phyloP scores from a whole-genome alignment of 2,329 filamentous ascomycete species.

The Penicillium psychrosexuale region DNA sequence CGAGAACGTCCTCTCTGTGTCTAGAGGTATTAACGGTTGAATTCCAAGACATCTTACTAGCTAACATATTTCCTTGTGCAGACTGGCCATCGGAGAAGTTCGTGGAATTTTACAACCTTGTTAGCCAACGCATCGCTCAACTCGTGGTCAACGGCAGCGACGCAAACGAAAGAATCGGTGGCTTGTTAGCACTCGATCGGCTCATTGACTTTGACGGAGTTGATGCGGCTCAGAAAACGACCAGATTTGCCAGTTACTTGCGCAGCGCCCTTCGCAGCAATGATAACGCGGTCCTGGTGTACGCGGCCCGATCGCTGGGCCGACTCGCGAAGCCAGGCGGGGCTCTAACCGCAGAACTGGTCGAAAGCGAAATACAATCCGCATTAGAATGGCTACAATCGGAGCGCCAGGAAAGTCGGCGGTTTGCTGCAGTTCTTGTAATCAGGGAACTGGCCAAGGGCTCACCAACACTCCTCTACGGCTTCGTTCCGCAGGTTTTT shows the following conservation, averaged over 20 bases:
- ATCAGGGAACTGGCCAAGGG: constrained; percentile 87
- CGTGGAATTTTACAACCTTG: constrained; percentile 63
- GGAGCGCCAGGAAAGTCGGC: constrained; percentile 85
- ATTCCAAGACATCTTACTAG: neutral
- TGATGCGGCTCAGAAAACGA: constrained; percentile 89
- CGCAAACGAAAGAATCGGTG: constrained; percentile 82
- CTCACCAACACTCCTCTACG: constrained; percentile 91
- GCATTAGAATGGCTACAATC: constrained; percentile 96
- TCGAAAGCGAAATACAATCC: constrained; percentile 94
- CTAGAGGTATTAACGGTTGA: constrained; percentile 39
- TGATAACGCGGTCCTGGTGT: constrained; percentile 85
- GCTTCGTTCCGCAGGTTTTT: constrained; percentile 91
- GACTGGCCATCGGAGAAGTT: constrained; percentile 83
- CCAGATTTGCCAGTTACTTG: constrained; percentile 87
- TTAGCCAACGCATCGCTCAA: constrained; percentile 63
- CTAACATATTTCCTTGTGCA: constrained; percentile 31
- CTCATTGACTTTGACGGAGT: constrained; percentile 96
- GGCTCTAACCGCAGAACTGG: constrained; percentile 88
- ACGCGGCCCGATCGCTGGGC: constrained; percentile 83
- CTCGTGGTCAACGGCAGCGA: constrained; percentile 84
- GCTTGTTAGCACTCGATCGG: constrained; percentile 85
- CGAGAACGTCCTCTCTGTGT: constrained; percentile 46
- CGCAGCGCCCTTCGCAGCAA: constrained; percentile 84
- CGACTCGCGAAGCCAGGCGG: constrained; percentile 89
- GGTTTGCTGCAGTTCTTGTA: constrained; percentile 89